Percentiles rank a stretch among this genome's conserved stretches.
phyloP scores from a whole-genome alignment of 116 monocot species.

The Iris pallida region DNA sequence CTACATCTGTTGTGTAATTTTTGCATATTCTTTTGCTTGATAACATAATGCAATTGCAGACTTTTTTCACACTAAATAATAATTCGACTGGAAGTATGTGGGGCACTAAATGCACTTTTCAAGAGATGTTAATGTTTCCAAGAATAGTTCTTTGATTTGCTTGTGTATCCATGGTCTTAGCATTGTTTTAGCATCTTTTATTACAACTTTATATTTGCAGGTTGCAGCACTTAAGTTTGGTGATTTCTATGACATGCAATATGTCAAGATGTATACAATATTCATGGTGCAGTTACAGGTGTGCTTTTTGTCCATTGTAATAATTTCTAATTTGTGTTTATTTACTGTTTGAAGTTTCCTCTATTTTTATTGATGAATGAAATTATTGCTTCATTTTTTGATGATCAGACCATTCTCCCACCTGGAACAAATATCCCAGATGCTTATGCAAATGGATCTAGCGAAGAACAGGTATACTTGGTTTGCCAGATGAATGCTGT shows the following conservation, averaged over 20 bases:
- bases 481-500: neutral
- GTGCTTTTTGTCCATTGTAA: neutral
- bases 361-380: too few relatives aligned
- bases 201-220: conserved; percentile 22
- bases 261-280: conserved; percentile 85
- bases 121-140: too few relatives aligned
- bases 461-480: conserved; percentile 73
- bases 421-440: conserved; percentile 90
- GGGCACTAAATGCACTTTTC: too few relatives aligned
- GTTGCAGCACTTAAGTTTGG: conserved; percentile 96
- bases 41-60: too few relatives aligned
- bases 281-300: conserved; percentile 95
- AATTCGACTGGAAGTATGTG: too few relatives aligned
- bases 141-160: too few relatives aligned
- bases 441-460: conserved; percentile 94
- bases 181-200: neutral
- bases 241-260: conserved; percentile 88
- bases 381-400: neutral
- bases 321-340: neutral
- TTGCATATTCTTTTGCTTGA: too few relatives aligned
- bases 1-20: too few relatives aligned
- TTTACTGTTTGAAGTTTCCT: too few relatives aligned
- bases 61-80: too few relatives aligned
- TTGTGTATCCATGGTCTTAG: neutral
- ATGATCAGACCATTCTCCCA: conserved; percentile 64